Evolutionary conservation across 257 asterid species (phyloP).

Genomic region (Solanum sejunctum): DNA sequence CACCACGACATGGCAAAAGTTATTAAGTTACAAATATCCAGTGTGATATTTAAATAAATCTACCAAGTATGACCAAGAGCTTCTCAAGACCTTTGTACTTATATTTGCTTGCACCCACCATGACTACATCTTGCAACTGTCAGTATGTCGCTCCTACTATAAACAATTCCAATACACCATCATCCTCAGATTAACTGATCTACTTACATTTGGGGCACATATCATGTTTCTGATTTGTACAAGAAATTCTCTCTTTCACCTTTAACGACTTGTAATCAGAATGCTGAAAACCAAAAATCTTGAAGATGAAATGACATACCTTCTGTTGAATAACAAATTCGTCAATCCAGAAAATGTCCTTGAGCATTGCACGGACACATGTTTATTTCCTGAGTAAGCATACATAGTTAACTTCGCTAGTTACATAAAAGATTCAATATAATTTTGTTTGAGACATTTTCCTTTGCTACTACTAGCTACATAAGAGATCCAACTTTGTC

Average conservation of each 20-base stretch:
- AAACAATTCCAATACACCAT: background rate
- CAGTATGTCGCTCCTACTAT: background rate
- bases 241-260: background rate
- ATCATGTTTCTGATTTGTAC: background rate
- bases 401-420: background rate
- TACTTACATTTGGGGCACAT: background rate
- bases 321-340: conserved; percentile 48
- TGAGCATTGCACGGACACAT: conserved; percentile 49
- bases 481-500: background rate
- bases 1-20: background rate
- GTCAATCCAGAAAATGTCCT: conserved; percentile 58
- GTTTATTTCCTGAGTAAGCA: conserved; percentile 40
- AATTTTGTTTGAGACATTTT: background rate
- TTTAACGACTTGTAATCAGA: background rate
- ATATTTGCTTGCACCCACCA: background rate
- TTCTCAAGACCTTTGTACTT: background rate
- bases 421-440: background rate
- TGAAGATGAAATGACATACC: conserved; percentile 18
- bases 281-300: background rate
- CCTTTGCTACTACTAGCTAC: background rate
- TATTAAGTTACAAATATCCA: background rate
- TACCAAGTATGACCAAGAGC: background rate
- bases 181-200: background rate
- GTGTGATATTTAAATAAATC: background rate
- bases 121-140: background rate